A percentile compares a stretch with the other conserved stretches of the same genome.
Conservation (phyloP, 75 land plant species). For the Isoetes taiwanensis region DNA sequence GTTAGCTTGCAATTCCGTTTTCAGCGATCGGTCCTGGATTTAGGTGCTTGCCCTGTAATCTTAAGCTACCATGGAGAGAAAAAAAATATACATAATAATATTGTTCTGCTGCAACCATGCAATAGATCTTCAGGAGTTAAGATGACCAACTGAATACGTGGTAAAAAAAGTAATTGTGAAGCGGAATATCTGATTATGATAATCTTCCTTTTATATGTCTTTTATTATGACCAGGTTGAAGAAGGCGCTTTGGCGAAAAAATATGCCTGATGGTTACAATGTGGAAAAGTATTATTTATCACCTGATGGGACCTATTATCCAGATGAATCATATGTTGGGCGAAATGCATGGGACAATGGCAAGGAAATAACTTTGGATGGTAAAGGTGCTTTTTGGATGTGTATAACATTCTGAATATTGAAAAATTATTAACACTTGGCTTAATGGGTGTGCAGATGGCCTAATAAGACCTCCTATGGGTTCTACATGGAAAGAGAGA, state of each 20-base stretch:
- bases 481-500: not conserved
- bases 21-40: too few species aligned
- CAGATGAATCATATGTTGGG: slow-evolving; percentile 63
- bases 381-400: not conserved
- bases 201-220: not conserved
- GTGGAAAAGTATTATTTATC: slow-evolving; percentile 51
- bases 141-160: not conserved
- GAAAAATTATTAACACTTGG: not conserved
- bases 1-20: too few species aligned
- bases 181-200: not conserved
- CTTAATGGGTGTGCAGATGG: not conserved
- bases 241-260: slow-evolving; percentile 65
- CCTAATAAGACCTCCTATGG: not conserved
- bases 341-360: slow-evolving; percentile 69
- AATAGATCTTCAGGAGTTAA: not conserved
- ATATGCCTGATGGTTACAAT: slow-evolving; percentile 65
- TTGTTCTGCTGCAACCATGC: not conserved
- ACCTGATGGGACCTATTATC: slow-evolving; percentile 47
- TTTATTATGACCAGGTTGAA: slow-evolving; percentile 39
- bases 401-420: not conserved
- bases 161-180: not conserved
- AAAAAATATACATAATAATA: not conserved
- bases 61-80: not conserved
- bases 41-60: not conserved
- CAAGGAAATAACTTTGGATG: slow-evolving; percentile 20